These are phyloP conservation scores for Quercus gilva DNA, from an alignment of 306 rosid genomes.

Conservation along the genomic window DNA sequence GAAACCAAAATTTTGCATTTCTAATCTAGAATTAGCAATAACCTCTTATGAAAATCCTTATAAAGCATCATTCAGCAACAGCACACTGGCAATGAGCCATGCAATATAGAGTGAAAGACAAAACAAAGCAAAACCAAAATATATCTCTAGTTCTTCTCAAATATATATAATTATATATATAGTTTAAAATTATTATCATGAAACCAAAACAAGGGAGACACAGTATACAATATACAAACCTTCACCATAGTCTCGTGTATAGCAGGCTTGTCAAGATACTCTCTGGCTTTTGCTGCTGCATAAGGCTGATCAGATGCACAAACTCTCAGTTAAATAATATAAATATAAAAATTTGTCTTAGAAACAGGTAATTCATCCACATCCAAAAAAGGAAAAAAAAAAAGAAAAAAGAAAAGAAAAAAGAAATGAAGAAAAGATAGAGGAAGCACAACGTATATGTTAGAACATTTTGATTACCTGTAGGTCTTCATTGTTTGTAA, in stretches of 20 bases:
- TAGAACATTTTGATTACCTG: slow-evolving; percentile 63
- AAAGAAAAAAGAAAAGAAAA: neutral
- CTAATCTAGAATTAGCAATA: neutral
- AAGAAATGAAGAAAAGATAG: too few relatives aligned
- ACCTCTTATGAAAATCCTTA: neutral
- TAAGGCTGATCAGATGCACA: slow-evolving; percentile 76
- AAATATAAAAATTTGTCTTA: slow-evolving; percentile 1
- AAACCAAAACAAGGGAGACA: neutral
- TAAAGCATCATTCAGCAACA: neutral
- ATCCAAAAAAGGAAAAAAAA: neutral
- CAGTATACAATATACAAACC: slow-evolving; percentile 49
- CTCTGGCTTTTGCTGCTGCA: slow-evolving; percentile 96
- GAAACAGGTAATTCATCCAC: neutral
- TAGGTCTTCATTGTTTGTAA: slow-evolving; percentile 95
- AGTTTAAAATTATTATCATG: slow-evolving; percentile 11
- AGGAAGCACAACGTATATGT: slow-evolving; percentile 7
- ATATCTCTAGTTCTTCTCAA: neutral
- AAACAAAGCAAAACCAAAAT: neutral
- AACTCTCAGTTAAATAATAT: slow-evolving; percentile 33
- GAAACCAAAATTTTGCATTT: neutral
- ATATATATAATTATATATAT: too few relatives aligned
- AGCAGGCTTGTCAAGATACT: slow-evolving; percentile 97
- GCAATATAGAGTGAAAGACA: neutral
- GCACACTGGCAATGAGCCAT: neutral
- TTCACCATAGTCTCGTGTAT: slow-evolving; percentile 99